phyloP scores from a whole-genome alignment of 495 filamentous ascomycete genomes.

The Penicillium cinerascens region DNA sequence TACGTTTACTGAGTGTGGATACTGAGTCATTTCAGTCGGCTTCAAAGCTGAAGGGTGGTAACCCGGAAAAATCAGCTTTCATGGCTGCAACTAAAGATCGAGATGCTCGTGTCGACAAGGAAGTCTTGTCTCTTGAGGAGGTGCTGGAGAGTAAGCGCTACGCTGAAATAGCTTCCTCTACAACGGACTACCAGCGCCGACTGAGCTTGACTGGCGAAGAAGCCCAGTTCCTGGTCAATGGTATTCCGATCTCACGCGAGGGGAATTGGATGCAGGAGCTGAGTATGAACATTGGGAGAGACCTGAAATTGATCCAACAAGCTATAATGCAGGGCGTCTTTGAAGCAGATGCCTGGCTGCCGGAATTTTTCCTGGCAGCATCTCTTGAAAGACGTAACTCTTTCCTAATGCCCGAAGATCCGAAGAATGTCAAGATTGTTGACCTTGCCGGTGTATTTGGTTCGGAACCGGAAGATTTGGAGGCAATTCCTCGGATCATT shows the following conservation, averaged over 20 bases:
- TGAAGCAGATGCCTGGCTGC: conserved; percentile 68
- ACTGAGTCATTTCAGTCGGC: conserved; percentile 15
- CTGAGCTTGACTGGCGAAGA: conserved; percentile 57
- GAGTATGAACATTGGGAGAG: conserved; percentile 65
- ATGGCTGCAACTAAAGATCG: conserved; percentile 56
- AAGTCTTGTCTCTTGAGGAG: conserved; percentile 57
- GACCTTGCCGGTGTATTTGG: conserved; percentile 62
- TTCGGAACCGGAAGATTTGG: conserved; percentile 53
- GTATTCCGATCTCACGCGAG: conserved; percentile 66
- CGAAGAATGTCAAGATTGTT: conserved; percentile 64
- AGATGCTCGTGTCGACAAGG: conserved; percentile 50
- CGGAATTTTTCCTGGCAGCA: conserved; percentile 61
- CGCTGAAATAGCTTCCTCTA: conserved; percentile 48
- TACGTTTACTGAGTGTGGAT: not conserved
- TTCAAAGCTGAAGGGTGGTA: conserved; percentile 39
- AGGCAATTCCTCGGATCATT: conserved; percentile 54
- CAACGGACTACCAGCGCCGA: conserved; percentile 65
- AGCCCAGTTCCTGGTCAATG: conserved; percentile 75
- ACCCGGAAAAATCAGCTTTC: conserved; percentile 53
- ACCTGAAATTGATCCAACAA: conserved; percentile 74
- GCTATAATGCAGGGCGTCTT: conserved; percentile 63
- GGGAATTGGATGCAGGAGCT: conserved; percentile 79
- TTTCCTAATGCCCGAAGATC: conserved; percentile 78
- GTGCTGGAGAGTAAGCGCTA: conserved; percentile 57
- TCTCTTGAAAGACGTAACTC: conserved; percentile 65